Conservation (phyloP, 495 filamentous ascomycete species). For the Tuber aestivum region DNA sequence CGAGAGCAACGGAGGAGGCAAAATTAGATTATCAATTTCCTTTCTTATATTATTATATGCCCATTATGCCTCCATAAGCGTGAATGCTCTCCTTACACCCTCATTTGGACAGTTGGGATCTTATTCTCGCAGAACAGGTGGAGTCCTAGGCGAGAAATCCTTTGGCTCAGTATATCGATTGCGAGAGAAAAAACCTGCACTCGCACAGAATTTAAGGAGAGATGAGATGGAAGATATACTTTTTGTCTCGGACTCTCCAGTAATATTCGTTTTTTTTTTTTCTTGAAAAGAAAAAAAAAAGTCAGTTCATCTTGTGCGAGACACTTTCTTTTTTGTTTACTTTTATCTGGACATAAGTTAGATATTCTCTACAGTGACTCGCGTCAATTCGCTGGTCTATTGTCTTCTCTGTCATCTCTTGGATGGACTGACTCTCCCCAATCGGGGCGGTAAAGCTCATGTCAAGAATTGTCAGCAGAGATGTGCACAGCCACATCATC, state of each 20-base stretch:
- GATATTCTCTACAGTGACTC: neutral
- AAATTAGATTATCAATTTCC: conserved; percentile 5
- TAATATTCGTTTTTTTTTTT: neutral
- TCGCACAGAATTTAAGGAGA: neutral
- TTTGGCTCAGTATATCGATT: conserved; percentile 44
- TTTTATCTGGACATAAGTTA: neutral
- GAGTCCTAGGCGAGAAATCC: conserved; percentile 44
- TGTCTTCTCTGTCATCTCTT: neutral
- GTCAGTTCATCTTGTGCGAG: neutral
- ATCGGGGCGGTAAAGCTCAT: neutral
- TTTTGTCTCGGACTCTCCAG: neutral
- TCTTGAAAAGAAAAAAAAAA: neutral
- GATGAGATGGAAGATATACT: neutral
- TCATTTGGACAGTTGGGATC: neutral
- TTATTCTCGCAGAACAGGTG: conserved; percentile 40
- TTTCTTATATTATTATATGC: conserved; percentile 7
- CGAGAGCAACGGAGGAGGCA: neutral
- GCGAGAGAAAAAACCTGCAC: conserved; percentile 36
- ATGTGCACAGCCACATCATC: neutral
- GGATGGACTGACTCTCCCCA: neutral
- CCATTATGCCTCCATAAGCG: conserved; percentile 6
- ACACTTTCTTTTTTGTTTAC: neutral
- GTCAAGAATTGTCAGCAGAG: neutral
- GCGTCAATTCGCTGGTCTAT: neutral
- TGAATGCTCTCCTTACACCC: neutral